Base-by-base conservation (phyloP, 139 green algal species). In the Picochlorum sp. region DNA sequence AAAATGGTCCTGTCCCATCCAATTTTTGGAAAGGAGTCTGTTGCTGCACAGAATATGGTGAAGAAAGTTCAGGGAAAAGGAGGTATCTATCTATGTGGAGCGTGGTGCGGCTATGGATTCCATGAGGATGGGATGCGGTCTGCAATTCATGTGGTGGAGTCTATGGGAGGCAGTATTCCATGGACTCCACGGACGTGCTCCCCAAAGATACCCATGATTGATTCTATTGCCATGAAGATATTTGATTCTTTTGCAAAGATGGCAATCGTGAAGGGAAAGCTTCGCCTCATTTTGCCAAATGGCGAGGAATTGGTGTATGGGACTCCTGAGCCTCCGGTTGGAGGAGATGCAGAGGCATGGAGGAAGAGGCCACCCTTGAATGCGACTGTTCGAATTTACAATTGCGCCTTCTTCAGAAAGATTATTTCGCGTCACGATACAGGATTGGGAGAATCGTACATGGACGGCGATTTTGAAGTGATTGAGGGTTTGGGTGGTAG, bases 101-200 rank as follows among this genome's bases (percentile, higher is more conserved):
- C 90, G 4, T 94, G 90, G 91, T 81, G 72, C 26, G 81, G 87
- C 3, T 97, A 97, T 58, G 92, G 92, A 14, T 98, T 98, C 76
- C 92, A 98, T 68, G 92, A 98, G 76, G 92, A 98, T 71, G 92
- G 91, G 61, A 88, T 98, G 61, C 75, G 74, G 49, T 72, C 81
- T 2, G 86, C 74, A 2, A 75, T 96, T 21, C 76, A 75, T 4
- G 88, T 76, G 0, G 77, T 81, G 1, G 52, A 66, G 11, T 72
- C 69, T 11, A 63, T 80, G 68, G 74, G 74, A 2, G 73, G 57
- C 18, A 15, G 45, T 5, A 65, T 86, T 18, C 85, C 85, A 21
- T 92, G 85, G 84, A 67, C 37, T 5, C 65, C 69, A 18, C 73
- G 77, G 38, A 38, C 67, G 1, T 78, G 75, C 31, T 80, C 54